phyloP scores from a whole-genome alignment of 768 basidiomycete species.

The Wakefieldia striispora region DNA sequence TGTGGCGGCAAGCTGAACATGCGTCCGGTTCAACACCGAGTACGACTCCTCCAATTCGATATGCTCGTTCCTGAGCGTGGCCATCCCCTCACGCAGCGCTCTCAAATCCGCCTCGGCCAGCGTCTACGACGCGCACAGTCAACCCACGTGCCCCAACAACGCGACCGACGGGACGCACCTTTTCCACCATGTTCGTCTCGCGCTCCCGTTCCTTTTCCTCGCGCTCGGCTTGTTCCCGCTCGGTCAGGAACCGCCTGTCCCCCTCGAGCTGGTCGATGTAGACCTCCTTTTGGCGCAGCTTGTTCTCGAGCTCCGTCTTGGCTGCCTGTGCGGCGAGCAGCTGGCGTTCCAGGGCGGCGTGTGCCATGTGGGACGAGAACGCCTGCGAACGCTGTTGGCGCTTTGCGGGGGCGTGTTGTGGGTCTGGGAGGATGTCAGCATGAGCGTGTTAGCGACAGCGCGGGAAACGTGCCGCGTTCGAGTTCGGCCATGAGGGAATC shows the following conservation, averaged over 20 bases:
- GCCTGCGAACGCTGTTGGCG: slow-evolving; percentile 63
- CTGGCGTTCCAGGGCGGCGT: slow-evolving; percentile 66
- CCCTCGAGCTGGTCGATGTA: slow-evolving; percentile 64
- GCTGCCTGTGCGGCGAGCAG: slow-evolving; percentile 59
- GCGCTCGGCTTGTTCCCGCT: slow-evolving; percentile 65
- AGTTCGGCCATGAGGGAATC: slow-evolving; percentile 68
- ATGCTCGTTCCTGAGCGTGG: slow-evolving; percentile 52
- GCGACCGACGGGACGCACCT: slow-evolving; percentile 41
- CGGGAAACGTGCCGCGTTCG: slow-evolving; percentile 49
- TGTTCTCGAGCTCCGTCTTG: slow-evolving; percentile 64
- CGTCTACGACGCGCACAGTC: slow-evolving; percentile 31
- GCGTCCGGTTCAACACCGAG: slow-evolving; percentile 43
- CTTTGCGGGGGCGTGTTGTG: slow-evolving; percentile 63
- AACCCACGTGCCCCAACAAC: background rate
- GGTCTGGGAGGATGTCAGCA: slow-evolving; percentile 41
- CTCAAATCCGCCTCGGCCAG: slow-evolving; percentile 52
- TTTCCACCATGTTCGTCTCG: slow-evolving; percentile 50
- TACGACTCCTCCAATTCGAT: slow-evolving; percentile 62
- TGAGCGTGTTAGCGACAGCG: background rate
- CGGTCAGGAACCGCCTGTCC: slow-evolving; percentile 67
- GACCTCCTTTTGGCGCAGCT: slow-evolving; percentile 62
- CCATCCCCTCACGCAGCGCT: slow-evolving; percentile 46
- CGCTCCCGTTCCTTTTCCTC: slow-evolving; percentile 64
- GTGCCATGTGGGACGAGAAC: slow-evolving; percentile 58
- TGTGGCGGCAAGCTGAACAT: slow-evolving; percentile 47